Evolutionary conservation across 306 rosid species (phyloP), one percentile per base, ranked within the genome.

Genomic region (Cyclanthera cordifolia): DNA sequence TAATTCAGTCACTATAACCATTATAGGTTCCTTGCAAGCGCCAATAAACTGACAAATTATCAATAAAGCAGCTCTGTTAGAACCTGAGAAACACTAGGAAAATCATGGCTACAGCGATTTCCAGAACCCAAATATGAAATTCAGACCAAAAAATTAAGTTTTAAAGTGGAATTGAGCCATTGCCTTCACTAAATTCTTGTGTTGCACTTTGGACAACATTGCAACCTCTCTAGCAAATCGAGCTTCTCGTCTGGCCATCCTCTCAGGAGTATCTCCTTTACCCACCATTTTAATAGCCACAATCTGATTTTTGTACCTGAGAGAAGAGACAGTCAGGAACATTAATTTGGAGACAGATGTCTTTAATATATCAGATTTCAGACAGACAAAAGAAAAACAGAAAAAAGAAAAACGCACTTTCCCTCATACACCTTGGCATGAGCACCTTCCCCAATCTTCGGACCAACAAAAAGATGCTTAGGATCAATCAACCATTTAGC

Each of bases 351-450:
- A 41, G 69, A 39, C 43, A 56, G 15, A 43, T 34, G 43, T 7
- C 54, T 23, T 46, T 46, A 57, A 28, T 23, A 46, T 46, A 46
- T 45, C 71, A 46, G 43, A 66, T 47, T 16, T 66, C 43, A 52
- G 61, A 69, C 73, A 32, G 19, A 69, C 25, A 6, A 1, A 51
- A 53, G 30, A 50, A 16, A 50, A 20, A 52, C 37, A 50, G 30
- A 19, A 68, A 30, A 30, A 67, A 67, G 20, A 50, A 79, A 83
- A 88, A 92, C 97, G 86, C 85, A 92, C 97, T 92, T 87, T 85
- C 97, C 97, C 72, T 92, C 92, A 72, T 87, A 92, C 66, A 87
- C 96, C 78, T 87, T 92, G 74, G 96, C 96, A 81, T 85, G 97
- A 1, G 90, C 97, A 69, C 95, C 97, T 73, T 89, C 96, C 55